phyloP scores from a whole-genome alignment of 139 green algal genomes.

The Edaphochlamys debaryana region DNA sequence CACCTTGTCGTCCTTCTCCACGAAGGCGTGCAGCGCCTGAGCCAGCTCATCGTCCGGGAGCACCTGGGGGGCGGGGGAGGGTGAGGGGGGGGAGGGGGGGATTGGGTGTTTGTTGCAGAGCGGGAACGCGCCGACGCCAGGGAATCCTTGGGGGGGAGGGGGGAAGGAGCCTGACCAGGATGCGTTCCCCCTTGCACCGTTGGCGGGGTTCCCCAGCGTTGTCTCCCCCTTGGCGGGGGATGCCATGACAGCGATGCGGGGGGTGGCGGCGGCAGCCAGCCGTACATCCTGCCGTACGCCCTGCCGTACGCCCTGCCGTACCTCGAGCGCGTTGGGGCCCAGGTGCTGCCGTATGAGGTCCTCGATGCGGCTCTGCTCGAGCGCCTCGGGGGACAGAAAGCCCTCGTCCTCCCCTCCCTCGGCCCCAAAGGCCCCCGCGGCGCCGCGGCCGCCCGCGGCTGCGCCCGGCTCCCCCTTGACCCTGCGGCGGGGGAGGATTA shows the following conservation, averaged over 20 bases:
- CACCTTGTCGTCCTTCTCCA: constrained; percentile 92
- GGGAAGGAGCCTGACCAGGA: no score
- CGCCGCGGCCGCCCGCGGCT: background rate
- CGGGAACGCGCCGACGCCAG: no score
- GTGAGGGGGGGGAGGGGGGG: background rate
- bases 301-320: background rate
- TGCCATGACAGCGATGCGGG: no score
- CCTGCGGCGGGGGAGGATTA: background rate
- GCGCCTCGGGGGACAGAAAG: constrained; percentile 67
- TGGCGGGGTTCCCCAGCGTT: no score
- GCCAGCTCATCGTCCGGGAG: constrained; percentile 75
- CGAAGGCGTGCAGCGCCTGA: constrained; percentile 85
- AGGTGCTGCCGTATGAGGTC: constrained; percentile 81
- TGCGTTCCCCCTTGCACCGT: no score
- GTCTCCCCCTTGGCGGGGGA: no score
- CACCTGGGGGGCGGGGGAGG: constrained; percentile 67
- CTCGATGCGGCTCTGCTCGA: constrained; percentile 86
- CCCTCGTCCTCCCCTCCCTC: background rate
- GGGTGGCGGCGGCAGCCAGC: no score
- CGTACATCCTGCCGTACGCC: no score
- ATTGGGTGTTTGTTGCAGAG: no score
- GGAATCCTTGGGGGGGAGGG: no score
- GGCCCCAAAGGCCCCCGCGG: background rate
- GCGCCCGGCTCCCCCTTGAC: constrained; percentile 2
- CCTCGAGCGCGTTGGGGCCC: constrained; percentile 42